Percentiles rank a stretch among this genome's conserved stretches.
phyloP scores from a whole-genome alignment of 2,329 filamentous ascomycete species.

The Talaromyces sp. region DNA sequence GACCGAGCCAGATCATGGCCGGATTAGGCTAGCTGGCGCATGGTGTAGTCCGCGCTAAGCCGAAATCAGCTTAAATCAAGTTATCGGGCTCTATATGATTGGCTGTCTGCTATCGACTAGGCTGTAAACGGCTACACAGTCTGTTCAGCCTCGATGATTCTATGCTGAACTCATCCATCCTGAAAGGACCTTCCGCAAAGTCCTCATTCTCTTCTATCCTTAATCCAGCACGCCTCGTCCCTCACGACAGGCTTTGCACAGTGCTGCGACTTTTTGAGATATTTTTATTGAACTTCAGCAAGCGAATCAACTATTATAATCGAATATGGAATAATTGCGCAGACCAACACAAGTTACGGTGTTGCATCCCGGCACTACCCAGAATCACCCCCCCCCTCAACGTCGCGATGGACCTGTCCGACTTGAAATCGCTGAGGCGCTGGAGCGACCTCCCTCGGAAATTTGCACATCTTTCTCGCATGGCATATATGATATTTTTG shows the following conservation, averaged over 20 bases:
- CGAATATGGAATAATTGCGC: conserved; percentile 1
- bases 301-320: not conserved
- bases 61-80: not conserved
- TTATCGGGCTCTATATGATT: not conserved
- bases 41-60: not conserved
- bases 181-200: not conserved
- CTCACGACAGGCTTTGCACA: not conserved
- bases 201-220: not conserved
- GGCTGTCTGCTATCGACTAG: not conserved
- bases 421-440: conserved; percentile 14
- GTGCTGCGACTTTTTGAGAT: not conserved
- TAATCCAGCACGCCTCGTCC: conserved; percentile 3
- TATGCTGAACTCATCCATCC: not conserved
- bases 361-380: not conserved
- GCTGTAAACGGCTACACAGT: not conserved
- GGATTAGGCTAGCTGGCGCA: not conserved
- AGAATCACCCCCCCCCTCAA: not conserved
- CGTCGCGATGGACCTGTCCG: conserved; percentile 16
- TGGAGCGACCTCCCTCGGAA: conserved; percentile 15
- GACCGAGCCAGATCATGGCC: not conserved
- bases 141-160: not conserved
- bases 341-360: not conserved
- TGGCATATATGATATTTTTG: conserved; percentile 19
- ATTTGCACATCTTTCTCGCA: conserved; percentile 10
- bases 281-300: too few species aligned